A percentile compares a stretch with the other conserved stretches of the same genome.
Conservation (phyloP, 768 basidiomycete genomes). For the Galerina sulciceps region DNA sequence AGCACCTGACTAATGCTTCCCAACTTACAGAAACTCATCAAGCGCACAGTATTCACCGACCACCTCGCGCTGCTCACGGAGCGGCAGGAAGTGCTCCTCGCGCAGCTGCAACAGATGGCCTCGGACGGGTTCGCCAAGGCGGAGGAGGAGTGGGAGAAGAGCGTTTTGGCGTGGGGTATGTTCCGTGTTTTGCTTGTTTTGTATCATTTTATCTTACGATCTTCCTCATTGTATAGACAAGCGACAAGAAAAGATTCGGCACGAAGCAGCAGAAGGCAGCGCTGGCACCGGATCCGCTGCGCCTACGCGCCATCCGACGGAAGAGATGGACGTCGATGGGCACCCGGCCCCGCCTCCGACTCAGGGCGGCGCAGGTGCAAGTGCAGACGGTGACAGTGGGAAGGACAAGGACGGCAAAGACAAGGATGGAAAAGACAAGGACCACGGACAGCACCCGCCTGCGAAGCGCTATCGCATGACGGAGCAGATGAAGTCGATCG, state of each 20-base stretch:
- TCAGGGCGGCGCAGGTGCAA: not conserved
- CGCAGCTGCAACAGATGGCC: constrained; percentile 63
- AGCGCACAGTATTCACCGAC: constrained; percentile 81
- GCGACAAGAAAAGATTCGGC: constrained; percentile 58
- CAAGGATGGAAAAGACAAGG: constrained; percentile 29
- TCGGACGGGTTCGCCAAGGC: constrained; percentile 70
- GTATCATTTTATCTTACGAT: not conserved
- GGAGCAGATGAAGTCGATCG: constrained; percentile 76
- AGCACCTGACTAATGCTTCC: not conserved
- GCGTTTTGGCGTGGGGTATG: constrained; percentile 69
- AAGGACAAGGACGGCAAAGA: constrained; percentile 14
- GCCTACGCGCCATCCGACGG: constrained; percentile 48
- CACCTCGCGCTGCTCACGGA: constrained; percentile 70
- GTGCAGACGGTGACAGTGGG: constrained; percentile 3
- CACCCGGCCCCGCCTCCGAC: not conserved
- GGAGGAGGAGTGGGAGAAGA: constrained; percentile 78
- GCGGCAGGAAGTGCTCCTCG: constrained; percentile 71
- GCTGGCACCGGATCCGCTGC: constrained; percentile 38
- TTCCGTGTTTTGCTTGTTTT: constrained; percentile 10
- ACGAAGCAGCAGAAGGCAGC: constrained; percentile 35
- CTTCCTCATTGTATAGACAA: constrained; percentile 36
- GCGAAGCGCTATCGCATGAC: constrained; percentile 79
- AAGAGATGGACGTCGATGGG: constrained; percentile 49
- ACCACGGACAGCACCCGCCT: constrained; percentile 61
- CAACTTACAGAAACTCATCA: constrained; percentile 80